Conservation (phyloP, 2,329 filamentous ascomycete genomes). For the Cadophora luteo-olivacea region DNA sequence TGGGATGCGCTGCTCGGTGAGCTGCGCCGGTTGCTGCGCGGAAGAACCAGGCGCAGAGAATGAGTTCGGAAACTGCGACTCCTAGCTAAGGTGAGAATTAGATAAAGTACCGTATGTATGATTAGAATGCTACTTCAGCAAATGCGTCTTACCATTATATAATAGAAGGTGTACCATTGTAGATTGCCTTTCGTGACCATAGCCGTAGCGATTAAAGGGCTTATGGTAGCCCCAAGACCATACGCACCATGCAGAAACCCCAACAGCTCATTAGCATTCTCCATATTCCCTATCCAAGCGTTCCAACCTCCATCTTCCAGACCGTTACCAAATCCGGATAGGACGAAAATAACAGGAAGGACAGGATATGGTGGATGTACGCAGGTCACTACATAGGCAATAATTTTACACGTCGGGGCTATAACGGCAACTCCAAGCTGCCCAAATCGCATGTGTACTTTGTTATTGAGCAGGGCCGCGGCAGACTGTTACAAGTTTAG, state of each 20-base stretch:
- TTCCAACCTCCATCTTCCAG: constrained; percentile 67
- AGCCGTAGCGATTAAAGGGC: constrained; percentile 73
- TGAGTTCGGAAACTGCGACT: constrained; percentile 61
- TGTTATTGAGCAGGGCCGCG: constrained; percentile 69
- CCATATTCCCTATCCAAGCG: constrained; percentile 71
- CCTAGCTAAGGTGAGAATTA: constrained; percentile 47
- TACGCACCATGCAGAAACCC: constrained; percentile 77
- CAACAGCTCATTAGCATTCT: constrained; percentile 70
- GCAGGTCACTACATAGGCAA: constrained; percentile 70
- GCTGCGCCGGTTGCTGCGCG: constrained; percentile 65
- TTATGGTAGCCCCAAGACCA: constrained; percentile 72
- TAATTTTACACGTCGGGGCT: constrained; percentile 65
- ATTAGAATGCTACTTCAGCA: not conserved
- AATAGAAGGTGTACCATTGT: constrained; percentile 78
- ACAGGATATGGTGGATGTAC: constrained; percentile 74
- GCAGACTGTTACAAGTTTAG: constrained; percentile 45
- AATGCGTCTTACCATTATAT: constrained; percentile 66
- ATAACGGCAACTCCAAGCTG: constrained; percentile 75
- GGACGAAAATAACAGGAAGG: constrained; percentile 67
- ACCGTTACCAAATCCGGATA: constrained; percentile 76
- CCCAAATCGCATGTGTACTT: constrained; percentile 62
- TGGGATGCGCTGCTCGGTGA: constrained; percentile 62
- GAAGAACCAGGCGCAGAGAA: constrained; percentile 61
- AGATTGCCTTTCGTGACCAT: constrained; percentile 69
- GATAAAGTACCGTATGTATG: not conserved